Percentiles rank a stretch among this genome's conserved stretches.
Conservation (phyloP, 495 filamentous ascomycete species). For the Elaphomyces granulatus region DNA sequence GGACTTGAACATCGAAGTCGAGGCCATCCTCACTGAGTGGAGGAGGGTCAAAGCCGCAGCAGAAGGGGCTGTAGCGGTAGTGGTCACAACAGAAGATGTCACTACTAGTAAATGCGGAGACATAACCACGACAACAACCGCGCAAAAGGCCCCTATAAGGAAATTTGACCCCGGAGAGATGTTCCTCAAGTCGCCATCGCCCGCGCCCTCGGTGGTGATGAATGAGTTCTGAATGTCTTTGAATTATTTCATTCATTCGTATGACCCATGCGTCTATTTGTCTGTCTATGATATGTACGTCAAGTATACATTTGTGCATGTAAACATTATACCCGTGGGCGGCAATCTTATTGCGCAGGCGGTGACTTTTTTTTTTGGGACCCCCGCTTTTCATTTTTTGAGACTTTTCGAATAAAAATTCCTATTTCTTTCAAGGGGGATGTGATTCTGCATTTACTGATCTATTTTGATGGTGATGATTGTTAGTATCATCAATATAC, state of each 20-base stretch:
- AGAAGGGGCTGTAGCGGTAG: conserved; percentile 5
- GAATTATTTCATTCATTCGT: too few species aligned
- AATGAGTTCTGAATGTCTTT: not conserved
- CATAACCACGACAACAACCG: conserved; percentile 3
- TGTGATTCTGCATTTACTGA: too few species aligned
- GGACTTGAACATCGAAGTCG: conserved; percentile 49
- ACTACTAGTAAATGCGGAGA: conserved; percentile 7
- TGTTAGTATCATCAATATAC: too few species aligned
- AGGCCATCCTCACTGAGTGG: conserved; percentile 53
- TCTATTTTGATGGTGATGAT: too few species aligned
- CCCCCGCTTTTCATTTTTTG: not conserved
- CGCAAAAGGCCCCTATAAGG: not conserved
- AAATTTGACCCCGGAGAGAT: conserved; percentile 22
- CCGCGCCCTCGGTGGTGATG: not conserved
- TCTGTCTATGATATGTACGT: too few species aligned
- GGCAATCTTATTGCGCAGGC: too few species aligned
- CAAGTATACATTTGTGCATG: too few species aligned
- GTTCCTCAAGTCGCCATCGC: conserved; percentile 19
- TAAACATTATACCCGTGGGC: too few species aligned
- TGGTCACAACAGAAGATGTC: not conserved
- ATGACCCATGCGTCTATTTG: too few species aligned
- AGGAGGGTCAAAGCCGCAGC: conserved; percentile 19
- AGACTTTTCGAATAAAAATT: too few species aligned
- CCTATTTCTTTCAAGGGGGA: too few species aligned
- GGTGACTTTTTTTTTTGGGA: not conserved